A percentile compares a stretch with the other conserved stretches of the same genome.
Evolutionary conservation across 345 rosid genomes (phyloP).

Genomic region (Hevea brasiliensis): DNA sequence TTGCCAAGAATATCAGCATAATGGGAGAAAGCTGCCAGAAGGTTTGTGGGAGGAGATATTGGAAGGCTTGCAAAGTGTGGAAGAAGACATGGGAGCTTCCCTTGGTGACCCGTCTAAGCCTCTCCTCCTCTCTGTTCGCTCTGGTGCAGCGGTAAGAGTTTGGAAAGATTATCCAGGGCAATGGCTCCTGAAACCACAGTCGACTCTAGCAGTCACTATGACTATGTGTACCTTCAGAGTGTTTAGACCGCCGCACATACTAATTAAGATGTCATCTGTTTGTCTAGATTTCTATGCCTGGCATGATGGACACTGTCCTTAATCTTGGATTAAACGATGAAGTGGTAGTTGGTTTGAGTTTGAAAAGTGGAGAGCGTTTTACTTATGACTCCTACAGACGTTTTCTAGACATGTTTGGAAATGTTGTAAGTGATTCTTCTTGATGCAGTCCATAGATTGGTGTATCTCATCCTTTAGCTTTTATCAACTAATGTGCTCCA

Average conservation of each 20-base stretch:
- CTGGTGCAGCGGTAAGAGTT: constrained; percentile 89
- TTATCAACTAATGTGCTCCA: background rate
- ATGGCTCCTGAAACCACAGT: background rate
- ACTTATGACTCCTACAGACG: constrained; percentile 90
- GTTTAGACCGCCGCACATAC: background rate
- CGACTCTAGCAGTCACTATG: background rate
- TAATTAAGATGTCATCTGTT: constrained; percentile 1
- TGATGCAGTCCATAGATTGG: constrained; percentile 2
- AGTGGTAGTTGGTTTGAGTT: constrained; percentile 69
- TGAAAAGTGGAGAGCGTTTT: constrained; percentile 86
- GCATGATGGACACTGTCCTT: constrained; percentile 99
- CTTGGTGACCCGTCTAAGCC: constrained; percentile 82
- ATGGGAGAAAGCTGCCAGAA: constrained; percentile 61
- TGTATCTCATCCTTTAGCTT: background rate
- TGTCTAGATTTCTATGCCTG: constrained; percentile 88
- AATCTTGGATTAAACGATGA: constrained; percentile 89
- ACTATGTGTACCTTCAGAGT: no score
- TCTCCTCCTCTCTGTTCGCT: constrained; percentile 93
- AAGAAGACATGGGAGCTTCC: constrained; percentile 72
- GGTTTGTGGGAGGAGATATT: constrained; percentile 79
- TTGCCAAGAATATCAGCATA: constrained; percentile 70
- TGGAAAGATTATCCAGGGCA: background rate
- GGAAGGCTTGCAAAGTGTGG: constrained; percentile 54
- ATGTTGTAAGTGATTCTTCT: constrained; percentile 63
- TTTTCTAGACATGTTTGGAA: constrained; percentile 92